Evolutionary conservation across 805 yeast species (phyloP).

Genomic region (Maudiozyma pseudohumilis): DNA sequence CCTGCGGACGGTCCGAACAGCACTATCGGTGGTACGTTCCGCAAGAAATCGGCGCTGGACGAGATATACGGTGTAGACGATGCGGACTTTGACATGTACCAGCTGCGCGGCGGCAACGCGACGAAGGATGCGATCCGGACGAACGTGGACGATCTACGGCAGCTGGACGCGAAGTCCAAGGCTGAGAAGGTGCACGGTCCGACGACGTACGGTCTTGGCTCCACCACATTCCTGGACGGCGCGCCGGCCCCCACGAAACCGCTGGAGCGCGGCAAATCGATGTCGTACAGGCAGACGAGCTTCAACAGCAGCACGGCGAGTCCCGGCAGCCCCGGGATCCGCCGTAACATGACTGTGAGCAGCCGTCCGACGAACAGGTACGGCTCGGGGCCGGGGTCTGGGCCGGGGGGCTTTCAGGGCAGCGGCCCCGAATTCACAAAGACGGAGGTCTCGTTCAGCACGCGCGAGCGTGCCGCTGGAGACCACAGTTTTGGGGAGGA

Average conservation of each 20-base stretch:
- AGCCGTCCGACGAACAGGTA: constrained; percentile 9
- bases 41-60: constrained; percentile 56
- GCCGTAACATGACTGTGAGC: constrained; percentile 10
- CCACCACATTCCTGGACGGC: constrained; percentile 88
- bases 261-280: constrained; percentile 73
- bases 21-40: constrained; percentile 41
- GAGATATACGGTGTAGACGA: constrained; percentile 62
- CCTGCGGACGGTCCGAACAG: constrained; percentile 88
- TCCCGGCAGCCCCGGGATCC: constrained; percentile 11
- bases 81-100: constrained; percentile 27
- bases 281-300: constrained; percentile 52
- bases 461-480: no score
- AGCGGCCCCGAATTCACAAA: no score
- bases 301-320: constrained; percentile 7
- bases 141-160: constrained; percentile 40
- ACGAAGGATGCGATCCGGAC: constrained; percentile 38
- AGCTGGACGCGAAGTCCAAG: constrained; percentile 62
- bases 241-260: constrained; percentile 71
- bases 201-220: constrained; percentile 80
- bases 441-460: neutral
- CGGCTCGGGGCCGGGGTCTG: no score
- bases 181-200: constrained; percentile 76
- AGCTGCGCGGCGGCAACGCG: constrained; percentile 11
- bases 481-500: constrained; percentile 11
- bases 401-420: no score